Evolutionary conservation across 2,329 filamentous ascomycete species (phyloP).

Genomic region (Parastagonospora avenae): DNA sequence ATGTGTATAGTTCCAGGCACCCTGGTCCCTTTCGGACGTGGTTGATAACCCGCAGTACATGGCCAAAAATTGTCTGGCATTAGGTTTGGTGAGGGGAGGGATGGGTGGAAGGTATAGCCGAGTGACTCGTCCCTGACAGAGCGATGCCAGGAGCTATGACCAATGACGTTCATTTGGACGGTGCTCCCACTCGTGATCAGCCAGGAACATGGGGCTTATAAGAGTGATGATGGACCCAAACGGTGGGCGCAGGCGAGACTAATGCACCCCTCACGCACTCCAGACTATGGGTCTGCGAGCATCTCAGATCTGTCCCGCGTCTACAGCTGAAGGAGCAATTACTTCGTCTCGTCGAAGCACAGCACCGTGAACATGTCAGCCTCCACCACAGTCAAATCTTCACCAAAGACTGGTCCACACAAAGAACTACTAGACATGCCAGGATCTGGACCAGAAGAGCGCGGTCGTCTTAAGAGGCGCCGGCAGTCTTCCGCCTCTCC

Average conservation of each 20-base stretch:
- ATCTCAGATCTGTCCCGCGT: constrained; percentile 4
- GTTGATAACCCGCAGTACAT: too few species aligned
- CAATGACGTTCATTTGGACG: too few species aligned
- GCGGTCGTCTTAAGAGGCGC: constrained; percentile 41
- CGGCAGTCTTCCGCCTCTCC: constrained; percentile 37
- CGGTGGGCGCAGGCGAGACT: constrained; percentile 25
- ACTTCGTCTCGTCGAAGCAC: neutral
- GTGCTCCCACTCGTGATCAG: too few species aligned
- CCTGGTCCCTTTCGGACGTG: too few species aligned
- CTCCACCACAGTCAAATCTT: neutral
- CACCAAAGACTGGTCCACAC: too few species aligned
- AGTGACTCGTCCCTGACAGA: too few species aligned
- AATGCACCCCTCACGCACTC: constrained; percentile 22
- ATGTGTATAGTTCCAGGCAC: too few species aligned
- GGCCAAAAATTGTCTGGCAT: too few species aligned
- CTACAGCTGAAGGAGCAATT: constrained; percentile 14
- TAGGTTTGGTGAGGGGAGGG: too few species aligned
- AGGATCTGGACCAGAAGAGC: constrained; percentile 46
- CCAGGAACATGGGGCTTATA: constrained; percentile 12
- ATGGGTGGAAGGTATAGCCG: too few species aligned
- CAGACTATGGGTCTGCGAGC: constrained; percentile 6
- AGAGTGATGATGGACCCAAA: constrained; percentile 16
- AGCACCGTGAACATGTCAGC: constrained; percentile 3
- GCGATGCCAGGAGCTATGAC: too few species aligned
- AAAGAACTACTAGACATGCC: constrained; percentile 51